Evolutionary conservation across 2,329 filamentous ascomycete species (phyloP).

Genomic region (Amesomyces nigricolor): DNA sequence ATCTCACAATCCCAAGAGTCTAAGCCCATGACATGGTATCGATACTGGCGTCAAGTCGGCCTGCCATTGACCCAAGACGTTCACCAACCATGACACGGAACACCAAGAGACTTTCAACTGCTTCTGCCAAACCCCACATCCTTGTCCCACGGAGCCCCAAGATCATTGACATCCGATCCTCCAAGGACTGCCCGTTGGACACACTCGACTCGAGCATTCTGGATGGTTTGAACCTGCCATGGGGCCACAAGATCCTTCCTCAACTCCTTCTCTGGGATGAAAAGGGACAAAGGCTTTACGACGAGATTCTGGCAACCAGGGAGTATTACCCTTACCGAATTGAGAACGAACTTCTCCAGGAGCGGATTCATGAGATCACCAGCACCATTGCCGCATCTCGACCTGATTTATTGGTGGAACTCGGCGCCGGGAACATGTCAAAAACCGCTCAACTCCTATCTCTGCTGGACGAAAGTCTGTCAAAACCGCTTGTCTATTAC

Average conservation of each 20-base stretch:
- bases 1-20: too few species aligned
- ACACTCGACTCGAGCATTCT: constrained; percentile 9
- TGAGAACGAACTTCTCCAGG: constrained; percentile 1
- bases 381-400: constrained; percentile 4
- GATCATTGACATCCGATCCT: constrained; percentile 16
- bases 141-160: not conserved
- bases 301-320: constrained; percentile 3
- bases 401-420: constrained; percentile 11
- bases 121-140: not conserved
- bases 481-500: constrained; percentile 7
- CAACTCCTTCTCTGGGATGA: constrained; percentile 15
- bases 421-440: constrained; percentile 12
- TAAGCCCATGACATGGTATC: too few species aligned
- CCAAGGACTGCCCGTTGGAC: not conserved
- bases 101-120: too few species aligned
- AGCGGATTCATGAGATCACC: constrained; percentile 3
- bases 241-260: constrained; percentile 2
- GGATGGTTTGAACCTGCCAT: constrained; percentile 3
- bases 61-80: too few species aligned
- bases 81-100: too few species aligned
- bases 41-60: too few species aligned
- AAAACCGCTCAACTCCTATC: constrained; percentile 9
- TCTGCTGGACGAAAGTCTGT: constrained; percentile 2
- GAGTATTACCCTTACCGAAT: constrained; percentile 15
- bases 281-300: constrained; percentile 14